Base-by-base conservation (phyloP, 2,329 filamentous ascomycete genomes). In the Aspergillus novoparasiticus region DNA sequence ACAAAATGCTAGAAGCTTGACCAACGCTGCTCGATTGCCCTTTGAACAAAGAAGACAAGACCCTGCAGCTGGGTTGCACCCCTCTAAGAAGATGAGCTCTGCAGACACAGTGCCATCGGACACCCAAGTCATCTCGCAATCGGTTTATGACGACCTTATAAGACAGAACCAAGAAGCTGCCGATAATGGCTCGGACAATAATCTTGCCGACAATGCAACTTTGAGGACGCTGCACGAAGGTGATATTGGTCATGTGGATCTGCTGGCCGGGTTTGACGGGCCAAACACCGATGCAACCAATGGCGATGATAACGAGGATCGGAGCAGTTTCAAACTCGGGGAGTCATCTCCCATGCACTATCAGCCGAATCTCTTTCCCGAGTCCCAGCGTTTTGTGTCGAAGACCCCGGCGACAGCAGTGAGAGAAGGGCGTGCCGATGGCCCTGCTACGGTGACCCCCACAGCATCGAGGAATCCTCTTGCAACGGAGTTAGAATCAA, bases 291-390 rank as follows among this genome's bases (percentile, higher is more conserved):
- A 66, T 46, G 55, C 58, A 34, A 66, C 65, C 19, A 67, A 71
- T 46, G 69, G 66, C 85, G 65, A 92, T 85, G 60, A 92, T 80
- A 32, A 73, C 62, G 74, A 78, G 57, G 77, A 79, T n/a, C 73
- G 73, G 60, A 72, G 67, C 60, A 75, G 69, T 39, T 73, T 71
- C 46, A 76, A 73, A 23, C 65, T 69, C 14, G 73, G 69, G 26
- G 71, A 76, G 12, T 80, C 78, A 1, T 79, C 78, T 41, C 78
- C 78, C 11, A 69, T 75, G 58, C 71, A 71, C 9, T 76, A 71
- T 51, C 74, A 78, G 34, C 76, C 77, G 23, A 73, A 80, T 53
- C 71, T 77, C 4, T 82, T 82, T 60, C 80, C 80, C 2, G 80
- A 83, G 66, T 83, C 81, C 2, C 81, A 83, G 65, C 76, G 81